Conservation (phyloP, 2,329 filamentous ascomycete genomes). For the Aquanectria penicillioides region DNA sequence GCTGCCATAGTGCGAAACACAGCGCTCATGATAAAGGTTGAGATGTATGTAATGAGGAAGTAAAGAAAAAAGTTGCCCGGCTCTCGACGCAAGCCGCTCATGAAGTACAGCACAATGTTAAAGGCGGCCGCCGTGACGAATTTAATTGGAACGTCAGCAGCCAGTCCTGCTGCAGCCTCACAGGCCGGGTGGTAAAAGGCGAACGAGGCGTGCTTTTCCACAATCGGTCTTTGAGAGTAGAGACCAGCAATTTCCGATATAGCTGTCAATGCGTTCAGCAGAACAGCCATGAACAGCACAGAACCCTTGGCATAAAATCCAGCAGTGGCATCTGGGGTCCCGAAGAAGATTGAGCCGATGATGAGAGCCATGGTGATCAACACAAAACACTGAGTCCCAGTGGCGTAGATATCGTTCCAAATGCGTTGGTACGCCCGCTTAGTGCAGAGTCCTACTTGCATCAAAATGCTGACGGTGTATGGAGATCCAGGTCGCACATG, state of each 20-base stretch:
- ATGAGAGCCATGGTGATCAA: constrained; percentile 68
- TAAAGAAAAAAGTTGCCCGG: constrained; percentile 80
- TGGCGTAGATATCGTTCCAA: constrained; percentile 61
- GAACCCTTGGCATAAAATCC: constrained; percentile 66
- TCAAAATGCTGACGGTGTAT: constrained; percentile 65
- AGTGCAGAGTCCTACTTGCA: constrained; percentile 63
- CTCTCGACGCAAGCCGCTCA: constrained; percentile 63
- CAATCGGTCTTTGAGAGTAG: constrained; percentile 57
- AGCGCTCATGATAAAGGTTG: constrained; percentile 78
- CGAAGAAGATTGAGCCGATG: constrained; percentile 69
- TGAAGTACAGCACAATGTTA: constrained; percentile 68
- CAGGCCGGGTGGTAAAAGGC: constrained; percentile 62
- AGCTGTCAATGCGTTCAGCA: constrained; percentile 67
- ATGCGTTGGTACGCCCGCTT: constrained; percentile 62
- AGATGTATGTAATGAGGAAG: constrained; percentile 74
- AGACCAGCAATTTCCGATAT: constrained; percentile 63
- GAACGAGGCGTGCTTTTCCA: constrained; percentile 60
- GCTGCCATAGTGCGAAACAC: constrained; percentile 80
- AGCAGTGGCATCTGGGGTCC: constrained; percentile 57
- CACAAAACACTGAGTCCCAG: constrained; percentile 55
- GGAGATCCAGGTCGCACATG: constrained; percentile 64
- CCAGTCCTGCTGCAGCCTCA: constrained; percentile 64
- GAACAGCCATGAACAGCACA: constrained; percentile 68
- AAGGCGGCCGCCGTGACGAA: constrained; percentile 60
- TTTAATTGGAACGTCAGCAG: constrained; percentile 67